Evolutionary conservation across 1,284 basidiomycete genomes (phyloP).

Genomic region (Ustilago esculenta): DNA sequence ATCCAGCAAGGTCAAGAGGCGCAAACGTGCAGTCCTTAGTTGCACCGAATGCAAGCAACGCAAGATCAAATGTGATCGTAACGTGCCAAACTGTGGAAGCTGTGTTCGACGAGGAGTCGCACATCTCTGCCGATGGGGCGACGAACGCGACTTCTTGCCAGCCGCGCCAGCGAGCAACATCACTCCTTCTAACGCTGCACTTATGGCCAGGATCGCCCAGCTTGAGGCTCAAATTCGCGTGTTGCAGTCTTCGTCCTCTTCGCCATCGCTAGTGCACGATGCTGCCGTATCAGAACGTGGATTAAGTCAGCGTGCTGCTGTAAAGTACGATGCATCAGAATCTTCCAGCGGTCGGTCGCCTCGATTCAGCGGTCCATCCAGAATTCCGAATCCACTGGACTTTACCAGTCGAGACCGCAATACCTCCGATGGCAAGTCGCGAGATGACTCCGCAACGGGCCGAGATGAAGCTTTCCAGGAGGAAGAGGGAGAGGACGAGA

Average conservation of each 20-base stretch:
- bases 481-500: constrained; percentile 19
- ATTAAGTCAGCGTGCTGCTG: constrained; percentile 2
- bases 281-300: constrained; percentile 11
- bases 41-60: constrained; percentile 56
- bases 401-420: constrained; percentile 41
- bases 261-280: constrained; percentile 17
- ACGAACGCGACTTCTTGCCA: constrained; percentile 48
- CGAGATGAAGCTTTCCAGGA: background rate
- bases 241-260: constrained; percentile 28
- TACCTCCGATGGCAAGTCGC: background rate
- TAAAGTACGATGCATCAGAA: constrained; percentile 15
- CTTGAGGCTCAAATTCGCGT: constrained; percentile 47
- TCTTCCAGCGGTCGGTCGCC: constrained; percentile 29
- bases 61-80: constrained; percentile 58
- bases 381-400: constrained; percentile 25
- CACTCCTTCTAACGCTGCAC: constrained; percentile 44
- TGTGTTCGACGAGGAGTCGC: constrained; percentile 52
- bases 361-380: constrained; percentile 21
- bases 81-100: constrained; percentile 52
- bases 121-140: constrained; percentile 55
- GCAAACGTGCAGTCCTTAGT: constrained; percentile 48
- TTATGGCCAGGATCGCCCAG: constrained; percentile 51
- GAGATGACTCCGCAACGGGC: background rate
- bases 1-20: constrained; percentile 42
- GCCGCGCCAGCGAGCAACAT: constrained; percentile 33